A percentile compares a stretch with the other conserved stretches of the same genome.
These are phyloP conservation scores for Pseudogymnoascus sp. DNA, from an alignment of 2,329 filamentous ascomycete genomes.

Conservation along the genomic window DNA sequence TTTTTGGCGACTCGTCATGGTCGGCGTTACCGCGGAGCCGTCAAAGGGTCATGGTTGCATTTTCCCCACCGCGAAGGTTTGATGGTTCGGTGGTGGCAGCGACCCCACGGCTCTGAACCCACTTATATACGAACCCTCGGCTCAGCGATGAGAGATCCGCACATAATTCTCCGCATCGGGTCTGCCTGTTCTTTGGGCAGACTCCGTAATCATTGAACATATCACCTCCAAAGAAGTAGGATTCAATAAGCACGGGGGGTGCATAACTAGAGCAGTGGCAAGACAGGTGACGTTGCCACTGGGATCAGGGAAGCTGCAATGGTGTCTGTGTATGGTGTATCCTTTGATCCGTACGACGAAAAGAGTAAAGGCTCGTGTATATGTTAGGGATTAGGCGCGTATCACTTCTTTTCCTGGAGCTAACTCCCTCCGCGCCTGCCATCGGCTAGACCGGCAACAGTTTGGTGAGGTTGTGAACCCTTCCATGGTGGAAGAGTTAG, in stretches of 20 bases:
- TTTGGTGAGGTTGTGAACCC: not conserved
- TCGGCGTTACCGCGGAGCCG: not conserved
- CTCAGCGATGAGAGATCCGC: not conserved
- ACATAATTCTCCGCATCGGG: not conserved
- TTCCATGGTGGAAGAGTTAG: not conserved
- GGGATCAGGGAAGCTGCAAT: not conserved
- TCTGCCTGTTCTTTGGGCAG: no score
- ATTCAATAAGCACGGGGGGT: not conserved
- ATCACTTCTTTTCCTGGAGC: constrained; percentile 3
- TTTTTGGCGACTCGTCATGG: not conserved
- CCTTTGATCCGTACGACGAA: not conserved
- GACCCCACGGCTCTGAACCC: not conserved
- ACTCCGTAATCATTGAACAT: not conserved
- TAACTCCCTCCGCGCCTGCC: not conserved
- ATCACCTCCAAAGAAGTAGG: not conserved
- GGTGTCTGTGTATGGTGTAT: not conserved
- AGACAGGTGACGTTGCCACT: not conserved
- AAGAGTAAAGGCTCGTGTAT: not conserved
- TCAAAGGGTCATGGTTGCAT: not conserved
- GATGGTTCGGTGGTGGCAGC: not conserved
- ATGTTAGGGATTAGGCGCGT: not conserved
- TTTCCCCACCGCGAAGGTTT: not conserved
- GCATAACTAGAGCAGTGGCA: not conserved
- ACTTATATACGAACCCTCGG: not conserved
- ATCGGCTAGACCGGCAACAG: not conserved